Conservation (phyloP, 108 stramenopile genomes). For the Cyclotella kingstonii region DNA sequence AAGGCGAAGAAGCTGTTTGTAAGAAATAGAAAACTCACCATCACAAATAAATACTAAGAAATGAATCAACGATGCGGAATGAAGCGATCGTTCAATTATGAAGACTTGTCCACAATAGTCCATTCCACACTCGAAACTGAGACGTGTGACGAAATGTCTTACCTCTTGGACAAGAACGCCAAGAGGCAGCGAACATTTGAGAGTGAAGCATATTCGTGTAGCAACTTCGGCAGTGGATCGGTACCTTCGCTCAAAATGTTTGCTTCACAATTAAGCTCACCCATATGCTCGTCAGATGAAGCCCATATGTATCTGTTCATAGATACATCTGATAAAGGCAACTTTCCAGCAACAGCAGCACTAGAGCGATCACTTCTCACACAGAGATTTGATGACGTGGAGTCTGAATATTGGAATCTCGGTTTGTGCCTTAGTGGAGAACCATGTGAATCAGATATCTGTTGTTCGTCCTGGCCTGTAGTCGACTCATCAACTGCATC, state of each 20-base stretch:
- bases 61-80: not conserved
- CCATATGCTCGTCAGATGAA: not conserved
- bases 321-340: not conserved
- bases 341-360: conserved; percentile 7
- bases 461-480: not conserved
- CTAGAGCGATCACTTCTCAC: not conserved
- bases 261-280: too few species aligned
- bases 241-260: too few species aligned
- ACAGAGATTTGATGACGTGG: too few species aligned
- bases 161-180: too few species aligned
- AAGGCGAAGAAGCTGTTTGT: too few species aligned
- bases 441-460: too few species aligned
- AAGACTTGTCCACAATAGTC: conserved; percentile 8
- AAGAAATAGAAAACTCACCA: too few species aligned
- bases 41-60: too few species aligned
- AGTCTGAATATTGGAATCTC: conserved; percentile 5
- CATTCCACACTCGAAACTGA: not conserved
- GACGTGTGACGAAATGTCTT: too few species aligned
- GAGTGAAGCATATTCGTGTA: too few species aligned
- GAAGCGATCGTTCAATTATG: conserved; percentile 15
- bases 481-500: not conserved
- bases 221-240: too few species aligned
- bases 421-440: not conserved
- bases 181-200: too few species aligned
- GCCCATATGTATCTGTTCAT: not conserved